Evolutionary conservation across 2,329 filamentous ascomycete genomes (phyloP).

Genomic region (Fusarium tricinctum): DNA sequence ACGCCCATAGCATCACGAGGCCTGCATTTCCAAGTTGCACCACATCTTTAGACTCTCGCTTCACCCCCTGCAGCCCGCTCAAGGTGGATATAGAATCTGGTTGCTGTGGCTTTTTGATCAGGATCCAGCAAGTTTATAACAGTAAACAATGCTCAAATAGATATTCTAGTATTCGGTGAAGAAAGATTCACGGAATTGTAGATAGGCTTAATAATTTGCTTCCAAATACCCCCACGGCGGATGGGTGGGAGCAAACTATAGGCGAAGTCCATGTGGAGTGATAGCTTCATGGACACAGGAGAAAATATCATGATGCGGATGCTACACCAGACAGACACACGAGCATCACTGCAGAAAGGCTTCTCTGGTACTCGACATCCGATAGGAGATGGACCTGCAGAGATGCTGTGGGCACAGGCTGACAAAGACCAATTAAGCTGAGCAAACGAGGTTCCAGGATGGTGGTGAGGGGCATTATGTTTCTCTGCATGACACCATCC

Average conservation of each 20-base stretch:
- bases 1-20: slow-evolving; percentile 42
- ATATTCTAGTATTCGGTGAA: slow-evolving; percentile 11
- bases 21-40: slow-evolving; percentile 45
- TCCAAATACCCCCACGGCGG: slow-evolving; percentile 35
- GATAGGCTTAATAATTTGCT: neutral
- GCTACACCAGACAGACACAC: slow-evolving; percentile 38
- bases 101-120: slow-evolving; percentile 39
- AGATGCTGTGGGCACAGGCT: slow-evolving; percentile 32
- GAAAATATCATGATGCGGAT: slow-evolving; percentile 42
- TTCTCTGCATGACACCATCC: slow-evolving; percentile 51
- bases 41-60: slow-evolving; percentile 35
- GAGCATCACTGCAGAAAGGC: slow-evolving; percentile 26
- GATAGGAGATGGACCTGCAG: slow-evolving; percentile 49
- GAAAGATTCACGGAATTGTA: slow-evolving; percentile 3
- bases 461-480: slow-evolving; percentile 43
- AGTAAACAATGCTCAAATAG: slow-evolving; percentile 27
- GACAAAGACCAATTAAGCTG: slow-evolving; percentile 34
- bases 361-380: slow-evolving; percentile 39
- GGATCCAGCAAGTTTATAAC: slow-evolving; percentile 17
- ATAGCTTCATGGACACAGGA: slow-evolving; percentile 20
- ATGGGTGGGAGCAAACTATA: slow-evolving; percentile 10
- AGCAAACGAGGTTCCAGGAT: slow-evolving; percentile 21
- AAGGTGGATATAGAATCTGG: slow-evolving; percentile 34
- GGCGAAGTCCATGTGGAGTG: slow-evolving; percentile 35
- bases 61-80: slow-evolving; percentile 42